A percentile compares a stretch with the other conserved stretches of the same genome.
phyloP scores from a whole-genome alignment of 768 basidiomycete species.

The Kwoniella botswanensis region DNA sequence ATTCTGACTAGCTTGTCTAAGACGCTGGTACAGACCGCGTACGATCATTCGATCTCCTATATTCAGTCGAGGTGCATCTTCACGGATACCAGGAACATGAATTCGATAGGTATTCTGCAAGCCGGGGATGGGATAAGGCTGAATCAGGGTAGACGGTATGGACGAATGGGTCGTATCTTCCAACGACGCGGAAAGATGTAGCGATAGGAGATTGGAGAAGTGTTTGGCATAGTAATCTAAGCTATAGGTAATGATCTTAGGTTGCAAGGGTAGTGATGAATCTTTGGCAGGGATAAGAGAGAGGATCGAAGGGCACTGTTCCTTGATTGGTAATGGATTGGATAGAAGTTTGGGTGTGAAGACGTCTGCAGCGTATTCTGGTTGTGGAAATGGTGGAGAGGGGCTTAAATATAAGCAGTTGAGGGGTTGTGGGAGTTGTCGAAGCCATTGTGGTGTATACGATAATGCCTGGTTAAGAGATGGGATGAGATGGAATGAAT shows the following conservation, averaged over 20 bases:
- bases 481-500: neutral
- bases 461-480: conserved; percentile 24
- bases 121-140: conserved; percentile 1
- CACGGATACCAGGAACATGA: conserved; percentile 54
- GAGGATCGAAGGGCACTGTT: conserved; percentile 31
- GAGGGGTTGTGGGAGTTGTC: conserved; percentile 19
- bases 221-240: conserved; percentile 31
- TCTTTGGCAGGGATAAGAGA: neutral
- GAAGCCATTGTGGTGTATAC: conserved; percentile 38
- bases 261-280: conserved; percentile 6
- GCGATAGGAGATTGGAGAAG: conserved; percentile 36
- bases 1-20: conserved; percentile 31
- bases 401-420: conserved; percentile 8
- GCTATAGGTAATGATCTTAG: neutral
- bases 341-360: conserved; percentile 13
- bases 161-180: conserved; percentile 17
- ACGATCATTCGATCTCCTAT: conserved; percentile 55
- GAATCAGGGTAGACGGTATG: conserved; percentile 18
- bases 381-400: conserved; percentile 18
- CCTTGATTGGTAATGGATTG: conserved; percentile 2
- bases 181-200: conserved; percentile 30
- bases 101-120: conserved; percentile 20
- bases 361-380: conserved; percentile 24
- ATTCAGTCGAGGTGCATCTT: conserved; percentile 55
- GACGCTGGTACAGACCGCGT: conserved; percentile 43